phyloP scores from a whole-genome alignment of 768 basidiomycete species.

The Pisolithus tinctorius region DNA sequence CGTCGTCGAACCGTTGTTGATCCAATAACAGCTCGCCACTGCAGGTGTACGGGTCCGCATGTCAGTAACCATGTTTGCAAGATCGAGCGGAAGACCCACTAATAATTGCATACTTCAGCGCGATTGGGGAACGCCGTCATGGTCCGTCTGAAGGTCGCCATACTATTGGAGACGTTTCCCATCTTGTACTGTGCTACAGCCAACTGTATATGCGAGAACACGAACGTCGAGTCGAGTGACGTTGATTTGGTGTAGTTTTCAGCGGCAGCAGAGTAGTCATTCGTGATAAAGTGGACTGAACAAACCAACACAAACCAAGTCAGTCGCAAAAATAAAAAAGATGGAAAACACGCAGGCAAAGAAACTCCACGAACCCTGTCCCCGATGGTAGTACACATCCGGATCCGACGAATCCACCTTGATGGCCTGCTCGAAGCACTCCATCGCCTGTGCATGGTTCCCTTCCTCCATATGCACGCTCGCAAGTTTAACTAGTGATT shows the following conservation, averaged over 20 bases:
- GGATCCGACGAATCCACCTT: slow-evolving; percentile 77
- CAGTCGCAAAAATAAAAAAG: not conserved
- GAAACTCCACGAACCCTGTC: slow-evolving; percentile 57
- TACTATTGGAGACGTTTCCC: slow-evolving; percentile 68
- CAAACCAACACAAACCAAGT: not conserved
- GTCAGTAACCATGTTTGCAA: not conserved
- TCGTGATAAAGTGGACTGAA: slow-evolving; percentile 90
- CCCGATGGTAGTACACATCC: slow-evolving; percentile 98
- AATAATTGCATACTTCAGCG: slow-evolving; percentile 92
- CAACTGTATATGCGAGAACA: slow-evolving; percentile 95
- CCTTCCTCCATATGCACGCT: slow-evolving; percentile 96
- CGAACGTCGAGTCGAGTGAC: slow-evolving; percentile 80
- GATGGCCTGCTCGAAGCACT: slow-evolving; percentile 88
- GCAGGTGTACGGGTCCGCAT: not conserved
- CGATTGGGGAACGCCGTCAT: slow-evolving; percentile 78
- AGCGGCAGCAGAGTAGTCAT: slow-evolving; percentile 79
- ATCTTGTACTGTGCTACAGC: slow-evolving; percentile 97
- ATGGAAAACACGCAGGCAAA: not conserved
- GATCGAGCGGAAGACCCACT: slow-evolving; percentile 45
- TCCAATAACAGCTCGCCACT: slow-evolving; percentile 95
- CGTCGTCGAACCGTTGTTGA: slow-evolving; percentile 81
- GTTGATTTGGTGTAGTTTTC: slow-evolving; percentile 88
- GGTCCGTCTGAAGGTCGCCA: slow-evolving; percentile 86
- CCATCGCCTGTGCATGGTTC: slow-evolving; percentile 73
- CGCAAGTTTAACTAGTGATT: slow-evolving; percentile 93